A percentile compares a stretch with the other conserved stretches of the same genome.
Evolutionary conservation across 768 basidiomycete species (phyloP).

Genomic region (Auricularia sp.): DNA sequence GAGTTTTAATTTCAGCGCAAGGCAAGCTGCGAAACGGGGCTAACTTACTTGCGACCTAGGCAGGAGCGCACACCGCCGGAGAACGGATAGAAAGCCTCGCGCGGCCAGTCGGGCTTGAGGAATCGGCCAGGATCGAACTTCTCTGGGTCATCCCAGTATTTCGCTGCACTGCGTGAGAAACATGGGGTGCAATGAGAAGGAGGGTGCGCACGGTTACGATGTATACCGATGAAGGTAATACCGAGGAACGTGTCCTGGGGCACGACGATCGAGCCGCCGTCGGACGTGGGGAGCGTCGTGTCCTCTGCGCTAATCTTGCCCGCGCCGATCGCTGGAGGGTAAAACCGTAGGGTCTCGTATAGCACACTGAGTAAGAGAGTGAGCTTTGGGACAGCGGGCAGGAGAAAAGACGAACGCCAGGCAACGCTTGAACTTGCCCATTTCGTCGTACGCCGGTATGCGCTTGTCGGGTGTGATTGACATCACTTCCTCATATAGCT

Average conservation of each 20-base stretch:
- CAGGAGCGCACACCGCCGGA: not conserved
- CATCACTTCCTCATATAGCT: constrained; percentile 35
- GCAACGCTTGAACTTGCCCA: not conserved
- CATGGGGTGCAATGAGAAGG: not conserved
- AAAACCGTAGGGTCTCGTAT: not conserved
- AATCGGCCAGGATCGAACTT: not conserved
- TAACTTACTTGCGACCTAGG: not conserved
- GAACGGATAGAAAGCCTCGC: not conserved
- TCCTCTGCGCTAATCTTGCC: not conserved
- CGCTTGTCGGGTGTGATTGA: constrained; percentile 13
- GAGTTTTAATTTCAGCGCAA: no score
- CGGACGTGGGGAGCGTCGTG: not conserved
- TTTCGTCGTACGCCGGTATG: not conserved
- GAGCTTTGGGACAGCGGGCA: not conserved
- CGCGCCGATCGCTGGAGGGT: not conserved
- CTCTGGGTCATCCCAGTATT: not conserved
- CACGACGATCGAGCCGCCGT: not conserved
- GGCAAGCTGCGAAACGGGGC: no score
- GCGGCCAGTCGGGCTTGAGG: not conserved
- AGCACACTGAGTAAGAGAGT: not conserved
- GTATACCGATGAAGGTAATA: not conserved
- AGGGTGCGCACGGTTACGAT: not conserved
- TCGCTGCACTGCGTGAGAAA: not conserved
- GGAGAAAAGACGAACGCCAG: not conserved
- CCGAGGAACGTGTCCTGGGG: not conserved